Evolutionary conservation across 2,329 filamentous ascomycete species (phyloP).

Genomic region (Monosporascus sp.): DNA sequence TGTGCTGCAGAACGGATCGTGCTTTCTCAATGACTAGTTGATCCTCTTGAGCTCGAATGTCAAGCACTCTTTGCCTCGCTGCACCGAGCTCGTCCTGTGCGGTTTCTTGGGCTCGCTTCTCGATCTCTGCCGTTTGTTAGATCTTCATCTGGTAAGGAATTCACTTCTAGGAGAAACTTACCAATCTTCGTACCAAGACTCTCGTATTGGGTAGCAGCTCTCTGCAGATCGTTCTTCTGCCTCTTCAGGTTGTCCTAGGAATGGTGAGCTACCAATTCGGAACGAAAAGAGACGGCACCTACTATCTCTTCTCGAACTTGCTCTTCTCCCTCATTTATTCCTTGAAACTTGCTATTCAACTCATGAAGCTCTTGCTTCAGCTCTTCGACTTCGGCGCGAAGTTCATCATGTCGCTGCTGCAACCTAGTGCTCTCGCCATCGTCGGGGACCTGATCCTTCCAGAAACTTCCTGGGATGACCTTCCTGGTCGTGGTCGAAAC

Average conservation of each 20-base stretch:
- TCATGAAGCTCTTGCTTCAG: slow-evolving; percentile 30
- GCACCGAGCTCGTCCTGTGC: slow-evolving; percentile 27
- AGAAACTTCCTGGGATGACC: slow-evolving; percentile 59
- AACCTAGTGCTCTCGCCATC: slow-evolving; percentile 57
- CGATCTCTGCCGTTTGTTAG: slow-evolving; percentile 25
- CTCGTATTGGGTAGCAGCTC: slow-evolving; percentile 57
- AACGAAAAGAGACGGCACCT: slow-evolving; percentile 12
- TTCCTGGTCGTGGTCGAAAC: slow-evolving; percentile 62
- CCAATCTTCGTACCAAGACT: slow-evolving; percentile 67
- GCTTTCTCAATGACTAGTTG: slow-evolving; percentile 51
- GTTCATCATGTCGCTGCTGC: slow-evolving; percentile 44
- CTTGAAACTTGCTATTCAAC: slow-evolving; percentile 31
- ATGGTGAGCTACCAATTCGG: slow-evolving; percentile 11
- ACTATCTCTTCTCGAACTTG: slow-evolving; percentile 43
- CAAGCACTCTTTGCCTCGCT: slow-evolving; percentile 39
- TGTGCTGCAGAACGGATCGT: slow-evolving; percentile 44
- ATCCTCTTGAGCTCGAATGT: slow-evolving; percentile 51
- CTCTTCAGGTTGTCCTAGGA: slow-evolving; percentile 44
- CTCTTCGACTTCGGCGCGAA: slow-evolving; percentile 29
- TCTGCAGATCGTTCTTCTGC: slow-evolving; percentile 66
- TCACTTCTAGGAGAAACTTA: slow-evolving; percentile 30
- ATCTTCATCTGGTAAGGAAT: background rate
- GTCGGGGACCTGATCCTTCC: slow-evolving; percentile 76
- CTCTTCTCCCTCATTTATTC: slow-evolving; percentile 34
- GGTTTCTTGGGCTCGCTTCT: slow-evolving; percentile 29